These are phyloP conservation scores for Nectriaceae sp. DNA, from an alignment of 2,329 filamentous ascomycete species.

Conservation along the genomic window DNA sequence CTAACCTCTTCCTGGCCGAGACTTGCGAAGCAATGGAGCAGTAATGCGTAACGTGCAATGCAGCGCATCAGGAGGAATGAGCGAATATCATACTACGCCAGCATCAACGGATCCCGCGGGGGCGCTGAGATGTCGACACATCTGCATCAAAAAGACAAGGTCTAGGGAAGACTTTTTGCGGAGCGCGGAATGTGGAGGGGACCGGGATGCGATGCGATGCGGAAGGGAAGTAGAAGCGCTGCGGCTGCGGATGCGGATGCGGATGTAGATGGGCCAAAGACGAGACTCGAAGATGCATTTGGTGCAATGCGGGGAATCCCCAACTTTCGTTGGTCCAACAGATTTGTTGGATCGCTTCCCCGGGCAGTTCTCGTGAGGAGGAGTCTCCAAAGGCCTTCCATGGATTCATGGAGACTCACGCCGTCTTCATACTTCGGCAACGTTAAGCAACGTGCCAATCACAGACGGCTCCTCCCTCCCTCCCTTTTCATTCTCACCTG, in stretches of 20 bases:
- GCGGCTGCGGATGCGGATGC: no score
- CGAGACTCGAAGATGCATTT: no score
- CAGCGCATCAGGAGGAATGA: conserved; percentile 1
- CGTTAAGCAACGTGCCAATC: no score
- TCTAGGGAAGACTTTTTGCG: background rate
- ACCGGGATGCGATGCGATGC: conserved; percentile 5
- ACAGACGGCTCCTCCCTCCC: background rate
- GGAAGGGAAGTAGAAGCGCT: no score
- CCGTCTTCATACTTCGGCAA: background rate
- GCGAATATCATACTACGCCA: background rate
- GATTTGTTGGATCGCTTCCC: conserved; percentile 4
- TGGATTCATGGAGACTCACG: background rate
- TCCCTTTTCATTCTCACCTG: background rate
- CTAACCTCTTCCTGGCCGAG: no score
- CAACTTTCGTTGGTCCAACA: conserved; percentile 11
- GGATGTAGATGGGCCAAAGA: no score
- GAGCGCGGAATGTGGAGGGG: background rate
- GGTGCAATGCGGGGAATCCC: conserved; percentile 12
- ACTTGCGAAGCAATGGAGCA: no score
- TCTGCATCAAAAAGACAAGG: conserved; percentile 10
- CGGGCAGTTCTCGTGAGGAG: conserved; percentile 21
- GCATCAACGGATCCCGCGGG: conserved; percentile 7
- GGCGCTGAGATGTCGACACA: conserved; percentile 7
- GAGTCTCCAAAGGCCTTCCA: background rate
- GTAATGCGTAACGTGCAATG: background rate